Conservation (phyloP, 1,139 yeast species). For the Meyerozyma sp. region DNA sequence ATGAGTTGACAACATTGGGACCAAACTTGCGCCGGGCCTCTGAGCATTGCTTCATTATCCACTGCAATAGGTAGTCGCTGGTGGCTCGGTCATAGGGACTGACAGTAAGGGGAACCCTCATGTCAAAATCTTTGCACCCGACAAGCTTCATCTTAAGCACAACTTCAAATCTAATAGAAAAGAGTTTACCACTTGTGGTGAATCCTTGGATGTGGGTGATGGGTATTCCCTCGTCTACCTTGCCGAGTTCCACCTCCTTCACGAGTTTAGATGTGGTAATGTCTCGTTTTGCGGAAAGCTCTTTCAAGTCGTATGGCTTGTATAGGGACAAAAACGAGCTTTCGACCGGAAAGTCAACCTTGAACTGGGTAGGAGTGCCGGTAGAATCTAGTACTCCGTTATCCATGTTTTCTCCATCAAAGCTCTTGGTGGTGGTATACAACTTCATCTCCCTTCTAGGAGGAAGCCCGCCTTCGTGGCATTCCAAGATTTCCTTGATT, state of each 20-base stretch:
- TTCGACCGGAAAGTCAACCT: conserved; percentile 30
- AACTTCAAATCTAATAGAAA: conserved; percentile 48
- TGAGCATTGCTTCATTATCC: conserved; percentile 52
- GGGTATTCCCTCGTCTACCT: conserved; percentile 37
- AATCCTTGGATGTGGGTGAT: conserved; percentile 42
- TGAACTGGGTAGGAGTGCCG: conserved; percentile 23
- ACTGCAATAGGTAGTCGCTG: conserved; percentile 40
- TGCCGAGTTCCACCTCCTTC: conserved; percentile 10
- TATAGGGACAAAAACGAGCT: conserved; percentile 9
- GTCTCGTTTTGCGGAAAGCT: not conserved
- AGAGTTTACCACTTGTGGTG: conserved; percentile 48
- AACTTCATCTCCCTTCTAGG: conserved; percentile 29
- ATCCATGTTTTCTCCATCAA: conserved; percentile 10
- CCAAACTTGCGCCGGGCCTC: conserved; percentile 35
- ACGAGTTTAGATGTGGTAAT: not conserved
- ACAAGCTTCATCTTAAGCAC: conserved; percentile 43
- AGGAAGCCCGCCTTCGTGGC: conserved; percentile 46
- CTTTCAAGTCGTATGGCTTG: not conserved
- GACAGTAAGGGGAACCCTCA: conserved; percentile 48
- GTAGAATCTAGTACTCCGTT: conserved; percentile 23
- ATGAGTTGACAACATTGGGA: conserved; percentile 19
- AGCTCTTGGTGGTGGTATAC: conserved; percentile 23
- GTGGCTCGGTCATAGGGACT: conserved; percentile 47
- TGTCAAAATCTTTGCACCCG: conserved; percentile 45
- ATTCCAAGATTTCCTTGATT: conserved; percentile 45